Evolutionary conservation across 106 monocot genomes (phyloP), one percentile per base, ranked within the genome.

Genomic region (Allium cepa): DNA sequence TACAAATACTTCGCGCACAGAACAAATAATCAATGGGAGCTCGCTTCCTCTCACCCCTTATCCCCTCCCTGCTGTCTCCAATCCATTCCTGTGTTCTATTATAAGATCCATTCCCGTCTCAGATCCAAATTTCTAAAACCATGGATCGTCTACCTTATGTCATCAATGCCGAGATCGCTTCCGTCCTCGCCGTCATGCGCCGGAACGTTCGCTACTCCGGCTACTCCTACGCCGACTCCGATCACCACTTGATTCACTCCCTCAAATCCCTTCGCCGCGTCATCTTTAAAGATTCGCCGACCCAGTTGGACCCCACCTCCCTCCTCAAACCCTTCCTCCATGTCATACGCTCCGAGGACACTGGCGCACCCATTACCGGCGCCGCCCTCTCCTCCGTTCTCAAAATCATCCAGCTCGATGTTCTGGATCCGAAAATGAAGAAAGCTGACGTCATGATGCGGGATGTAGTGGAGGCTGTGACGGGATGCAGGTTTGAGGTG

Each of bases 281-380:
- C 85, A 56, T 88, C 88, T 72, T 66, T 76, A 2, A 88, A 80
- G 80, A 78, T 16, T 50, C 66, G 36, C 27, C 72, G 79, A 53
- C 57, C 67, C 49, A 76, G 15, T 68, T 91, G 47, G 79, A 87
- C 72, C 95, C 95, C 60, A 53, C 70, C 26, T 46, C 61, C 46
- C 86, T 82, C 71, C 83, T 95, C 76, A 77, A 78, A 46, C 91
- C 95, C 52, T 95, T 95, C 61, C 88, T 95, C 63, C 91, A 95
- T 57, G 85, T 95, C 57, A 74, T 95, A 69, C 83, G 81, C 49
- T 95, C 95, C 45, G 95, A 95, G 61, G 95, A 95, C 79, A 91
- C 88, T 3, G 85, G 91, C 50, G 95, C 95, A 45, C 95, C 95
- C 11, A 95, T 95, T 77, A 95, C 95, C 18, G 91, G 87, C 45